A percentile compares a stretch with the other conserved stretches of the same genome.
Evolutionary conservation across 2,329 filamentous ascomycete species (phyloP).

Genomic region (Diaporthe citriasiana): DNA sequence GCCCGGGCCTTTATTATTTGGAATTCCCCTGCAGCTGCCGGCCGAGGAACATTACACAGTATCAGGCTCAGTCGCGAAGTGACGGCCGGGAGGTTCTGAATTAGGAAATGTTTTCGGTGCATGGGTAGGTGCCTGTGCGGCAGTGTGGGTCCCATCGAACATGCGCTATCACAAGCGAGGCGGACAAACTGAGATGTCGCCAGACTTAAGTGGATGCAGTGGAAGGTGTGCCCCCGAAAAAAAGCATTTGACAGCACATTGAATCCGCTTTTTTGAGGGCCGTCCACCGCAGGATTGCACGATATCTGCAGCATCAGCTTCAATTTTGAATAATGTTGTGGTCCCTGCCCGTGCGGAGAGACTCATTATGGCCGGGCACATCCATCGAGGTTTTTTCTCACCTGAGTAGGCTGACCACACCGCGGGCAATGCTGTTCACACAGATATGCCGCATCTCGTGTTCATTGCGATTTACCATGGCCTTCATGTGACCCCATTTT

Average conservation of each 20-base stretch:
- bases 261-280: background rate
- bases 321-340: background rate
- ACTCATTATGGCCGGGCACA: background rate
- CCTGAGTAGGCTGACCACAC: background rate
- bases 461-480: background rate
- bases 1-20: slow-evolving; percentile 7
- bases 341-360: background rate
- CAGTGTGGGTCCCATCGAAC: slow-evolving; percentile 4
- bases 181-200: background rate
- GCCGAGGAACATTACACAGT: background rate
- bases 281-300: background rate
- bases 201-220: background rate
- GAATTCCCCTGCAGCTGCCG: background rate
- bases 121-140: background rate
- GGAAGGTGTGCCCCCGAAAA: slow-evolving; percentile 13
- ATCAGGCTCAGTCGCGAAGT: background rate
- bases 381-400: background rate
- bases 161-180: slow-evolving; percentile 1
- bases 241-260: slow-evolving; percentile 3
- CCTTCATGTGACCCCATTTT: background rate
- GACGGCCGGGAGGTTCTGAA: background rate
- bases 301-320: background rate
- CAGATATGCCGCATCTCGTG: background rate
- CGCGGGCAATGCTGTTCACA: background rate
- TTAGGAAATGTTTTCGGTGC: slow-evolving; percentile 20